Percentiles rank a stretch among this genome's conserved stretches.
Conservation (phyloP, 441 rosid genomes). For the Lagerstroemia fauriei region DNA sequence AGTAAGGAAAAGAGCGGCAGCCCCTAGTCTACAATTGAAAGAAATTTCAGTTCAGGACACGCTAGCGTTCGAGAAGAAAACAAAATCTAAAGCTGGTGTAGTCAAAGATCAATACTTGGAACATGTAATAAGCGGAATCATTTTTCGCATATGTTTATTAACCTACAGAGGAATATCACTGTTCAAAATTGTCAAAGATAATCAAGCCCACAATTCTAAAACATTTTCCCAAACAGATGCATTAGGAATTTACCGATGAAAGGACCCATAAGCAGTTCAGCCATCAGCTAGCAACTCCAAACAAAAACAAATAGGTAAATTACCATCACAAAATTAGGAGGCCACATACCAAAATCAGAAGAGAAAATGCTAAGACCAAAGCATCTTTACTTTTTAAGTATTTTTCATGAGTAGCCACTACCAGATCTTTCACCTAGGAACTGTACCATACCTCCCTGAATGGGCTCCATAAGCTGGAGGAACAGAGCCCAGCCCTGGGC, state of each 20-base stretch:
- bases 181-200: too few relatives aligned
- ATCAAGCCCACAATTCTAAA: too few relatives aligned
- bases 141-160: too few relatives aligned
- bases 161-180: too few relatives aligned
- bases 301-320: too few relatives aligned
- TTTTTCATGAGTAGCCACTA: background rate
- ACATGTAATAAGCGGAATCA: too few relatives aligned
- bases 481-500: slow-evolving; percentile 44
- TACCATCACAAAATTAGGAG: background rate
- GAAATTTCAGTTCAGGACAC: too few relatives aligned
- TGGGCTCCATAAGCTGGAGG: slow-evolving; percentile 47
- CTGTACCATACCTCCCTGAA: slow-evolving; percentile 43
- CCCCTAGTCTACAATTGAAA: too few relatives aligned
- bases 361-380: background rate
- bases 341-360: background rate
- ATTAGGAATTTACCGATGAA: background rate
- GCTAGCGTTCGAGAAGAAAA: too few relatives aligned
- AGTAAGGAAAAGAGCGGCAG: too few relatives aligned
- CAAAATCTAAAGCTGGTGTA: too few relatives aligned
- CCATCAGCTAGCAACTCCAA: background rate
- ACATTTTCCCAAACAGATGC: background rate
- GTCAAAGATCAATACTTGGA: too few relatives aligned
- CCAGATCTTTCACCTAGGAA: background rate
- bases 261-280: background rate
- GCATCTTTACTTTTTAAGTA: background rate